Percentiles rank a stretch among this genome's conserved stretches.
These are phyloP conservation scores for Ophiocordyceps camponoti-rufipedis DNA, from an alignment of 2,329 filamentous ascomycete genomes.

Conservation along the genomic window DNA sequence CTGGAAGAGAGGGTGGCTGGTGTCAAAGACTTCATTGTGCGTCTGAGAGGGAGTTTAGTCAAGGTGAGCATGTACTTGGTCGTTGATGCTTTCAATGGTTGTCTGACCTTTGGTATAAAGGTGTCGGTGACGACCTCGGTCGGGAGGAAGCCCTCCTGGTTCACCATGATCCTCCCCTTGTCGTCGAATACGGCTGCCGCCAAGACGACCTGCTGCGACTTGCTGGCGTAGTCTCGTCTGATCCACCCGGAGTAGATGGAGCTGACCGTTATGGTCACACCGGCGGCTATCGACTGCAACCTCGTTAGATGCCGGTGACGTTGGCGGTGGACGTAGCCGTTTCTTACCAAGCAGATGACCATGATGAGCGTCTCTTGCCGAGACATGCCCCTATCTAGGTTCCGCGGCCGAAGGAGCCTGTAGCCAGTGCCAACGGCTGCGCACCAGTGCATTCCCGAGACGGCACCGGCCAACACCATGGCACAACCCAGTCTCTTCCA, in stretches of 20 bases:
- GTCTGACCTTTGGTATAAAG: slow-evolving; percentile 44
- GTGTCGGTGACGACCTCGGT: slow-evolving; percentile 63
- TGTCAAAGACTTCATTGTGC: slow-evolving; percentile 47
- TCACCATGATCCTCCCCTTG: slow-evolving; percentile 48
- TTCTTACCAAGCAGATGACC: slow-evolving; percentile 46
- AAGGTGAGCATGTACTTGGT: background rate
- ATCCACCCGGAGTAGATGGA: slow-evolving; percentile 22
- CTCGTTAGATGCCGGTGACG: background rate
- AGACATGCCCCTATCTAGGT: slow-evolving; percentile 7
- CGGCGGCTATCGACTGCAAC: slow-evolving; percentile 39
- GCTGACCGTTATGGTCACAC: slow-evolving; percentile 36
- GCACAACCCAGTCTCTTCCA: slow-evolving; percentile 55
- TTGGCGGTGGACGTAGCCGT: slow-evolving; percentile 7
- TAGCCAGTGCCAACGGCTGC: slow-evolving; percentile 55
- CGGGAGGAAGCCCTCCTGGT: slow-evolving; percentile 49
- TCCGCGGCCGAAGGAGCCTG: slow-evolving; percentile 24
- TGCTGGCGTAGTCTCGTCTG: slow-evolving; percentile 33
- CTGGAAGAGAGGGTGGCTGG: slow-evolving; percentile 61
- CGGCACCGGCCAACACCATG: slow-evolving; percentile 50
- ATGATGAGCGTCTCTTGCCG: slow-evolving; percentile 28
- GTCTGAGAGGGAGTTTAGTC: background rate
- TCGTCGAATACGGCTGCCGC: slow-evolving; percentile 50
- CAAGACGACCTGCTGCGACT: slow-evolving; percentile 41
- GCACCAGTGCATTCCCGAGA: slow-evolving; percentile 77
- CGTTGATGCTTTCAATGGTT: too few relatives aligned